A percentile compares a stretch with the other conserved stretches of the same genome.
Evolutionary conservation across 1,139 yeast species (phyloP).

Genomic region (Groenewaldozyma auringiensis): DNA sequence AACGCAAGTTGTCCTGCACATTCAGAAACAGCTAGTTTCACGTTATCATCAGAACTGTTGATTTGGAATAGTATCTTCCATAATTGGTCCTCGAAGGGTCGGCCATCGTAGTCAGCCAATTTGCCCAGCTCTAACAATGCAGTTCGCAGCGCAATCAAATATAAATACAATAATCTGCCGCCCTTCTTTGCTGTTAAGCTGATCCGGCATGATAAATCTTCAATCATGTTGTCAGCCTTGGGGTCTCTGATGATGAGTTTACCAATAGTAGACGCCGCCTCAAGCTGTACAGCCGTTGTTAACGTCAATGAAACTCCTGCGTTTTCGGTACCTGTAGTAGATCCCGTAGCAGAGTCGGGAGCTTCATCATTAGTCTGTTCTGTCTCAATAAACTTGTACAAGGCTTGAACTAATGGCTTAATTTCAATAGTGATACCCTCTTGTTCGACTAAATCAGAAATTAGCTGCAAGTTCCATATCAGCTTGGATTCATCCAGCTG

Average conservation of each 20-base stretch:
- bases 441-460: background rate
- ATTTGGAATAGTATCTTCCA: background rate
- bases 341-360: background rate
- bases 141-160: conserved; percentile 38
- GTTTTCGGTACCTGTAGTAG: too few species aligned
- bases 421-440: background rate
- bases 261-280: conserved; percentile 50
- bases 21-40: conserved; percentile 32
- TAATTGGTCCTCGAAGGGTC: conserved; percentile 2
- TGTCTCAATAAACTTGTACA: background rate
- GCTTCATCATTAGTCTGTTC: background rate
- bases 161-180: conserved; percentile 13
- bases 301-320: too few species aligned
- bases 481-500: background rate
- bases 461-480: conserved; percentile 1
- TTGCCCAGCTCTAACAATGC: background rate
- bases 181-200: background rate
- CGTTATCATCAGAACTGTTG: conserved; percentile 22
- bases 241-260: conserved; percentile 35
- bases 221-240: conserved; percentile 33
- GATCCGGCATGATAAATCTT: conserved; percentile 20
- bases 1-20: conserved; percentile 32
- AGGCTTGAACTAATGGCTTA: background rate
- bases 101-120: background rate
- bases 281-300: conserved; percentile 29